Evolutionary conservation across 202 grass and related monocot species (phyloP).

Genomic region (Setaria viridis): DNA sequence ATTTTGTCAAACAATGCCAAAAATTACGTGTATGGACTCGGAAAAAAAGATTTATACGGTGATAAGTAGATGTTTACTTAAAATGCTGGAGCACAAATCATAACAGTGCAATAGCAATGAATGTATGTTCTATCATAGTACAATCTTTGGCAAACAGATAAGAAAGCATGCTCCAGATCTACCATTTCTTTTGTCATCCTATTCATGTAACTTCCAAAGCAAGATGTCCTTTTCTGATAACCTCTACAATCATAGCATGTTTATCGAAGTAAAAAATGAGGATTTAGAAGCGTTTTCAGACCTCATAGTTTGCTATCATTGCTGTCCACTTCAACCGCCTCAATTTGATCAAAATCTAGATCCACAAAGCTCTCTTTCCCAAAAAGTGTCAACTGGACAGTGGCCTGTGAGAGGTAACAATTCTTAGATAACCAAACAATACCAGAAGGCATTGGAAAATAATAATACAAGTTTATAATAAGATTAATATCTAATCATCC

Average conservation of each 20-base stretch:
- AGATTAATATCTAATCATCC: slow-evolving; percentile 1
- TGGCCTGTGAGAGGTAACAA: slow-evolving; percentile 59
- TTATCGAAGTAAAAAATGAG: background rate
- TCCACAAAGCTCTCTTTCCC: slow-evolving; percentile 89
- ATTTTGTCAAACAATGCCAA: background rate
- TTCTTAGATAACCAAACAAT: slow-evolving; percentile 45
- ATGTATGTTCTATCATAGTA: background rate
- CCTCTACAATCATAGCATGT: background rate
- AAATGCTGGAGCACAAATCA: background rate
- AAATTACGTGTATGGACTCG: background rate
- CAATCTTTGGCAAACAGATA: slow-evolving; percentile 1
- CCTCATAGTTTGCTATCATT: slow-evolving; percentile 21
- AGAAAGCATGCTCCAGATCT: slow-evolving; percentile 4
- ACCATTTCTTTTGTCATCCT: background rate
- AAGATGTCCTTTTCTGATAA: background rate
- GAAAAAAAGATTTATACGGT: background rate
- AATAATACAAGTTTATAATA: background rate
- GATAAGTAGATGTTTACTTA: background rate
- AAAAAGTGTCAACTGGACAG: slow-evolving; percentile 73
- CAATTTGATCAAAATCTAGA: slow-evolving; percentile 88
- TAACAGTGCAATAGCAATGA: slow-evolving; percentile 1
- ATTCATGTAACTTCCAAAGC: slow-evolving; percentile 15
- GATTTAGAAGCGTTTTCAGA: slow-evolving; percentile 6
- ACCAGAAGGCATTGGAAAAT: slow-evolving; percentile 30
- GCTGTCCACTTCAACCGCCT: slow-evolving; percentile 45